A percentile compares a stretch with the other conserved stretches of the same genome.
These are phyloP conservation scores for Danielozyma ontarioensis DNA, from an alignment of 805 yeast species.

Conservation along the genomic window DNA sequence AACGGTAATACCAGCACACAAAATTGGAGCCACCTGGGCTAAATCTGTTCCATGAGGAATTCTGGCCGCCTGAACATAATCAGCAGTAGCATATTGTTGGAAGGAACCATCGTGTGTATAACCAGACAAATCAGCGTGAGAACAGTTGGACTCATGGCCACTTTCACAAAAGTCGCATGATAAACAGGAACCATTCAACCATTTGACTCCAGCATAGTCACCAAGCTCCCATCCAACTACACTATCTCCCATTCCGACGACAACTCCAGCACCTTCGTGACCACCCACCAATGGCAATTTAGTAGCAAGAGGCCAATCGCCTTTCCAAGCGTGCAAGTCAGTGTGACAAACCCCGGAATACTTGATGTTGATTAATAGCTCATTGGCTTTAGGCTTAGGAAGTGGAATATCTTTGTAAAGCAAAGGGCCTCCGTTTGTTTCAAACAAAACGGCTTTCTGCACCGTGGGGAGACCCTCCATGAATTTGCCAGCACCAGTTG, in stretches of 20 bases:
- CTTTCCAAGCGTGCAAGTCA: slow-evolving; percentile 90
- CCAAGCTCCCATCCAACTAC: slow-evolving; percentile 72
- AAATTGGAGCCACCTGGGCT: slow-evolving; percentile 72
- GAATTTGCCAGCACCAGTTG: too few relatives aligned
- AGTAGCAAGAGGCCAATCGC: slow-evolving; percentile 83
- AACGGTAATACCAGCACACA: slow-evolving; percentile 90
- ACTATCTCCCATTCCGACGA: slow-evolving; percentile 67
- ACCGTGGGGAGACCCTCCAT: slow-evolving; percentile 46
- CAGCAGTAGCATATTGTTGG: slow-evolving; percentile 88
- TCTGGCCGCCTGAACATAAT: slow-evolving; percentile 79
- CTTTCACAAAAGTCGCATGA: slow-evolving; percentile 70
- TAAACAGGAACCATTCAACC: slow-evolving; percentile 77
- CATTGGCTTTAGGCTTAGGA: slow-evolving; percentile 72
- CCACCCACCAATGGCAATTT: slow-evolving; percentile 81
- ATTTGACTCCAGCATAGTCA: slow-evolving; percentile 78
- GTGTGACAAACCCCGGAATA: slow-evolving; percentile 94
- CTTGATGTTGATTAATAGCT: slow-evolving; percentile 73
- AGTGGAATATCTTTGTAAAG: slow-evolving; percentile 67
- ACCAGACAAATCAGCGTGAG: slow-evolving; percentile 61
- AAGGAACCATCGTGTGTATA: slow-evolving; percentile 88
- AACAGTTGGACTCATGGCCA: slow-evolving; percentile 68
- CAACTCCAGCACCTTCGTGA: slow-evolving; percentile 87
- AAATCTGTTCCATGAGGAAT: slow-evolving; percentile 72
- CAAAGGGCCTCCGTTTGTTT: slow-evolving; percentile 59
- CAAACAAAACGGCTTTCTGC: slow-evolving; percentile 70